These are phyloP conservation scores for Reticulascus tulasneorum DNA, from an alignment of 2,329 filamentous ascomycete species.

Conservation along the genomic window DNA sequence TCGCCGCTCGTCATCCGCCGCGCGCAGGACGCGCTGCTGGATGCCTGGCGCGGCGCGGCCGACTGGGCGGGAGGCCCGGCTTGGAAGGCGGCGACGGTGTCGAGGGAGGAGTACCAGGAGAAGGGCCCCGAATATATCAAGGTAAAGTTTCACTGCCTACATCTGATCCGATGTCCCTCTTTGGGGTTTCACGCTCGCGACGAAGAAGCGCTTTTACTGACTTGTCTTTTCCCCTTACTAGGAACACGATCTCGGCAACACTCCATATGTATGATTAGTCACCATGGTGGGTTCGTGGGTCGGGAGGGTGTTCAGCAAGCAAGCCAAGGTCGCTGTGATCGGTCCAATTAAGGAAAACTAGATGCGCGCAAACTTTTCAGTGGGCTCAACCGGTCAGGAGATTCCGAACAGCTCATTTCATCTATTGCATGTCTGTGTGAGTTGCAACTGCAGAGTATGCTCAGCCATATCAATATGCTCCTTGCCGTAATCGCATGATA, in stretches of 20 bases:
- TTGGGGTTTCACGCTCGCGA: conserved; percentile 4
- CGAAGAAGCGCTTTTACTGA: conserved; percentile 5
- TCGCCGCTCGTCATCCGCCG: conserved; percentile 65
- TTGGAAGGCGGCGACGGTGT: conserved; percentile 64
- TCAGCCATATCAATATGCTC: too few relatives aligned
- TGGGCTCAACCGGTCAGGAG: too few relatives aligned
- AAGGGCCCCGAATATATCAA: conserved; percentile 94
- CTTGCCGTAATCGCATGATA: too few relatives aligned
- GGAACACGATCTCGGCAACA: conserved; percentile 65
- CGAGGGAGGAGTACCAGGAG: conserved; percentile 79
- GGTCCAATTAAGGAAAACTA: too few relatives aligned
- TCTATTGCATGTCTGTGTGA: too few relatives aligned
- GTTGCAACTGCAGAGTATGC: too few relatives aligned
- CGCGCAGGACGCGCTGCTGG: conserved; percentile 72
- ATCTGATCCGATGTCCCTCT: background rate
- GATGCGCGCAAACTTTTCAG: too few relatives aligned
- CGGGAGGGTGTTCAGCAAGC: too few relatives aligned
- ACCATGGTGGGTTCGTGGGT: background rate
- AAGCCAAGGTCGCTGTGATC: too few relatives aligned
- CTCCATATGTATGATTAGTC: conserved; percentile 42
- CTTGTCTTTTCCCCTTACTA: conserved; percentile 21
- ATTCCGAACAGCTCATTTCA: too few relatives aligned
- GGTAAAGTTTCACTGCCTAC: conserved; percentile 40
- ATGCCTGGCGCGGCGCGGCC: conserved; percentile 92
- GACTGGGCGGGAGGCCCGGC: conserved; percentile 66